phyloP scores from a whole-genome alignment of 1,284 basidiomycete species.

The Ganoderma multipileum region DNA sequence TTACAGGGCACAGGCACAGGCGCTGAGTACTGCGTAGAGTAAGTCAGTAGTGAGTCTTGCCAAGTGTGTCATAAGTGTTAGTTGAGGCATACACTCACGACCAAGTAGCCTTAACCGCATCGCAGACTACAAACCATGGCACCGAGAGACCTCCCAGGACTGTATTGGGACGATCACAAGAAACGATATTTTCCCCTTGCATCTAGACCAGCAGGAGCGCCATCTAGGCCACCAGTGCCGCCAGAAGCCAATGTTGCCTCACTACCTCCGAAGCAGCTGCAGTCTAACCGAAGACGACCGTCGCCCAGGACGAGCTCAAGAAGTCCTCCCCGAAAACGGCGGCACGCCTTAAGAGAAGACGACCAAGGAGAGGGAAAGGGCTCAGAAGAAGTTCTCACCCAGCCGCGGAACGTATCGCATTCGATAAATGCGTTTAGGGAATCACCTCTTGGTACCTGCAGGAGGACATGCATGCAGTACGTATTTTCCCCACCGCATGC shows the following conservation, averaged over 20 bases:
- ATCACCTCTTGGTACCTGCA: not conserved
- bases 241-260: not conserved
- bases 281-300: not conserved
- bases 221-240: constrained; percentile 6
- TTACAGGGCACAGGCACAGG: not conserved
- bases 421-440: constrained; percentile 15
- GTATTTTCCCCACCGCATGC: not conserved
- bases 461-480: constrained; percentile 24
- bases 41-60: too few relatives aligned
- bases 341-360: not conserved
- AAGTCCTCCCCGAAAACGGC: constrained; percentile 15
- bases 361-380: not conserved
- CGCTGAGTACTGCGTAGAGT: not conserved
- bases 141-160: constrained; percentile 39
- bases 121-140: not conserved
- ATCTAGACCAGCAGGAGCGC: constrained; percentile 29
- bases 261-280: not conserved
- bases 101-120: not conserved
- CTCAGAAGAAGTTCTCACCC: not conserved
- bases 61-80: not conserved
- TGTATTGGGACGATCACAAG: constrained; percentile 41
- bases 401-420: constrained; percentile 5
- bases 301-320: constrained; percentile 6
- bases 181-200: constrained; percentile 41
- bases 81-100: not conserved